Conservation (phyloP, 2,329 filamentous ascomycete genomes). For the Colletotrichum kahawae region DNA sequence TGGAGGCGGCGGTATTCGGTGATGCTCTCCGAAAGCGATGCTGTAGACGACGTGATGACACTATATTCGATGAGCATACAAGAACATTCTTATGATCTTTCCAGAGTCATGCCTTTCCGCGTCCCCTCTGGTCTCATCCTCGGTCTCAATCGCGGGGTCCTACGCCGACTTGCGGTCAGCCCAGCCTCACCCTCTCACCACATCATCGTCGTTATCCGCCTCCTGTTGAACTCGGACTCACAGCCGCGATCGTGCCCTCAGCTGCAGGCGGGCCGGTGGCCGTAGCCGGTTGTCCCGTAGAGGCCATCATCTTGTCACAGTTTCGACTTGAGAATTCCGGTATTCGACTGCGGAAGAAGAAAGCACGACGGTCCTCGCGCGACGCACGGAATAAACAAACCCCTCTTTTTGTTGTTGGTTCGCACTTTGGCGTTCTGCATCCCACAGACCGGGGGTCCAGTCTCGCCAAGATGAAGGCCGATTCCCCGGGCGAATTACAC, state of each 20-base stretch:
- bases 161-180: neutral
- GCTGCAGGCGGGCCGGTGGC: neutral
- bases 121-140: neutral
- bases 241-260: neutral
- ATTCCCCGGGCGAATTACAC: neutral
- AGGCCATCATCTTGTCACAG: neutral
- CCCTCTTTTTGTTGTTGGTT: neutral
- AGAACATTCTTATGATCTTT: neutral
- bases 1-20: neutral
- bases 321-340: neutral
- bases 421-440: neutral
- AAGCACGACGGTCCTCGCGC: neutral
- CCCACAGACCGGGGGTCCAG: neutral
- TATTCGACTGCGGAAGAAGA: neutral
- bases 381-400: neutral
- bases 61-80: neutral
- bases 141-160: neutral
- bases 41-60: neutral
- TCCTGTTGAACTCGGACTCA: neutral
- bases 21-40: neutral
- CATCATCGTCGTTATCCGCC: no score
- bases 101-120: neutral
- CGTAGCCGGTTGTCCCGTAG: neutral
- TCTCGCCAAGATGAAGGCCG: neutral
- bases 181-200: no score